These are phyloP conservation scores for Exophiala calicioides DNA, from an alignment of 2,329 filamentous ascomycete genomes.

Conservation along the genomic window DNA sequence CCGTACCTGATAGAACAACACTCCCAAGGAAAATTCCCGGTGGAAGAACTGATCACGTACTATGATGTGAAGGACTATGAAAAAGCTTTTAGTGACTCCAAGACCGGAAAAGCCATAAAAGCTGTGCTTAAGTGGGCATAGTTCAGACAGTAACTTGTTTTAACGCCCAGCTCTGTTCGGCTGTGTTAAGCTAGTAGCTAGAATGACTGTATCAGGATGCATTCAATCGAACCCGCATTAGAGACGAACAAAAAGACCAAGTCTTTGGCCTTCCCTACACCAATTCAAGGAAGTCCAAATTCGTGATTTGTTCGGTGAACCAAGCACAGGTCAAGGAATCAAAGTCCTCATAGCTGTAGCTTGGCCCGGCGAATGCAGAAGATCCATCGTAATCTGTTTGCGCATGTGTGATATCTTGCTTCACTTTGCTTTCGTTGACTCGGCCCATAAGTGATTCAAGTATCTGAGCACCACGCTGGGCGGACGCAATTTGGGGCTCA, in stretches of 20 bases:
- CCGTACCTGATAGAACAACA: slow-evolving; percentile 51
- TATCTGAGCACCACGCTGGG: neutral
- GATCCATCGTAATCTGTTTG: neutral
- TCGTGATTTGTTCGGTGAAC: neutral
- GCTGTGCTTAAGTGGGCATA: slow-evolving; percentile 9
- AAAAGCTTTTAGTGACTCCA: slow-evolving; percentile 31
- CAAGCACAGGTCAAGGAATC: neutral
- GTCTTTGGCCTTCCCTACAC: too few species aligned
- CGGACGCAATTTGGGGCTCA: slow-evolving; percentile 3
- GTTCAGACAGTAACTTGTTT: too few species aligned
- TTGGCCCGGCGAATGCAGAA: neutral
- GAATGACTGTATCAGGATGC: too few species aligned
- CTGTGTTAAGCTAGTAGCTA: too few species aligned
- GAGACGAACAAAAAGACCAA: too few species aligned
- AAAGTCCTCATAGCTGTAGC: neutral
- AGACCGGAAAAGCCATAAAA: slow-evolving; percentile 10
- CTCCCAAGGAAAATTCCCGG: slow-evolving; percentile 46
- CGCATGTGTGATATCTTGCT: neutral
- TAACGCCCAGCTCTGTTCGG: too few species aligned
- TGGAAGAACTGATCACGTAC: slow-evolving; percentile 45
- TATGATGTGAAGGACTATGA: slow-evolving; percentile 45
- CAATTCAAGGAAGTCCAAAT: neutral
- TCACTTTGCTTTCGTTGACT: neutral
- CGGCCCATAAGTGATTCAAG: neutral
- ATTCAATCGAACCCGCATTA: too few species aligned